Base-by-base conservation (phyloP, 371 early-diverging fungal species). In the Parasitella parasitica region DNA sequence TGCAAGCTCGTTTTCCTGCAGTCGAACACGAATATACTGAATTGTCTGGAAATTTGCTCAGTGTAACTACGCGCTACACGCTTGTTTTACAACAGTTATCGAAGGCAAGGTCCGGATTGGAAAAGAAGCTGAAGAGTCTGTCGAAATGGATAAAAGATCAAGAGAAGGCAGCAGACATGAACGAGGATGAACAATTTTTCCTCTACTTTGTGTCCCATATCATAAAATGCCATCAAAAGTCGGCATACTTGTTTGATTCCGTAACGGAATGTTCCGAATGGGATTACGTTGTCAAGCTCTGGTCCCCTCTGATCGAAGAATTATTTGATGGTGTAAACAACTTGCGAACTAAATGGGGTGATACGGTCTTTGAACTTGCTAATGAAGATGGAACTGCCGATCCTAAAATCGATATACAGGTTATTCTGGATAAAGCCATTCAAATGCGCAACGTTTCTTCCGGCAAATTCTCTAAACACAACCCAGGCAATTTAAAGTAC, bases 311-410 rank as follows among this genome's bases (percentile, higher is more conserved):
- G 20, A 48, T 57, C 20, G 49, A 57, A 48, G 50, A 58, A 49
- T 20, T 58, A 13, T 49, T 58, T 49, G 13, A 6, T 34, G 36
- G 13, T 20, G 8, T 36, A 3, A 49, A 18, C 37, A 32, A 58
- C 3, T 49, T 58, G 36, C 48, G 32, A 2, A 22, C 49, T n/a
- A 58, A 58, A 20, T 57, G 57, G 57, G 58, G 49, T 11, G 58
- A 58, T 36, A 58, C 36, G 1, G 36, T 36, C 12, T 46, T 18
- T 12, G 15, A 41, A 57, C 6, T 34, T 8, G 48, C 27, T 11
- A 57, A 48, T 57, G 46, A 57, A 57, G 43, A 41, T 43, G 28
- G 48, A 11, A 30, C 32, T 18, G 15, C 20, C 11, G 24, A 34
- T 58, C 28, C 49, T 22, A 30, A 58, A 18, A 49, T 48, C 13